Percentiles rank a stretch among this genome's conserved stretches.
Evolutionary conservation across 1,284 basidiomycete species (phyloP).

Genomic region (Heterobasidion annosum): DNA sequence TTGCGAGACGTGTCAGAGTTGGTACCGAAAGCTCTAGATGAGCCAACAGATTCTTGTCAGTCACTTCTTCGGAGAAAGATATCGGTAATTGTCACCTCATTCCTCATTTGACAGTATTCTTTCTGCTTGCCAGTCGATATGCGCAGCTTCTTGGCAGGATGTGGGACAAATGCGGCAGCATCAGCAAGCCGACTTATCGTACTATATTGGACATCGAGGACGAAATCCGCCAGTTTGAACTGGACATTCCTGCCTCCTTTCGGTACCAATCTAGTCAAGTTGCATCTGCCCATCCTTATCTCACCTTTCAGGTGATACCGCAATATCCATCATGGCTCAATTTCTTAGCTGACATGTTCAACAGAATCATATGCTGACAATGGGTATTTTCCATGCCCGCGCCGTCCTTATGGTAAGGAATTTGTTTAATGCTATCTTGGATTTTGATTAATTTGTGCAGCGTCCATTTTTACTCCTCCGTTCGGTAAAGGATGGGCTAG

Average conservation of each 20-base stretch:
- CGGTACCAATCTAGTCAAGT: constrained; percentile 12
- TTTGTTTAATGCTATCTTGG: background rate
- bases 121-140: constrained; percentile 9
- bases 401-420: constrained; percentile 7
- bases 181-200: constrained; percentile 13
- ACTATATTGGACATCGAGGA: constrained; percentile 13
- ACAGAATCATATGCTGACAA: constrained; percentile 11
- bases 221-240: constrained; percentile 12
- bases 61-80: background rate
- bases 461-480: constrained; percentile 15
- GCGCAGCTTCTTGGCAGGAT: constrained; percentile 9
- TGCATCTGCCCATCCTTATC: constrained; percentile 11
- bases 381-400: constrained; percentile 7
- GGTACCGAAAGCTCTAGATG: constrained; percentile 8
- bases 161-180: constrained; percentile 15
- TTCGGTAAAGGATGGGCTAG: constrained; percentile 2
- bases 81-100: background rate
- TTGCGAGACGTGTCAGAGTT: constrained; percentile 9
- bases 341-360: background rate
- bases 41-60: constrained; percentile 15
- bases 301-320: constrained; percentile 11
- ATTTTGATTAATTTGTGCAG: constrained; percentile 4
- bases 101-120: constrained; percentile 8
- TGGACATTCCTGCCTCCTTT: constrained; percentile 11
- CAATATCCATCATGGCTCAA: background rate